Percentiles rank a stretch among this genome's conserved stretches.
Evolutionary conservation across 73 alveolate species (phyloP).

Genomic region (Paramecium sexaurelia): DNA sequence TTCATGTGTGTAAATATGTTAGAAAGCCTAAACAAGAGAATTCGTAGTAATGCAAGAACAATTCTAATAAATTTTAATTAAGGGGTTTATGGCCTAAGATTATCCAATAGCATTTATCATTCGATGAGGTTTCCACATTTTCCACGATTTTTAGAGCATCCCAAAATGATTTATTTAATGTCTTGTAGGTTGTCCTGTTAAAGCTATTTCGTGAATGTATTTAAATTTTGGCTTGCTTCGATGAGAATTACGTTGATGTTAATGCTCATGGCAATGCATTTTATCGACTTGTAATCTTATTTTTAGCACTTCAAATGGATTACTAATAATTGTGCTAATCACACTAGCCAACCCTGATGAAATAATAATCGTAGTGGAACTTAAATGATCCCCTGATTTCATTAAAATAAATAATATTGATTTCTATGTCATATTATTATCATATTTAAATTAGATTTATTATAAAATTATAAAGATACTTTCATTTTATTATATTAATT

Average conservation of each 20-base stretch:
- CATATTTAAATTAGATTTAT: background rate
- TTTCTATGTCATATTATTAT: background rate
- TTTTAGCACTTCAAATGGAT: slow-evolving; percentile 67
- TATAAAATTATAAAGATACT: background rate
- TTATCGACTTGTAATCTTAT: slow-evolving; percentile 52
- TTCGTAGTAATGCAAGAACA: slow-evolving; percentile 57
- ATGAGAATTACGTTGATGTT: background rate
- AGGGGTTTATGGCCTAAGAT: slow-evolving; percentile 33
- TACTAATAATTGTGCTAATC: slow-evolving; percentile 49
- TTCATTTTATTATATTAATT: background rate
- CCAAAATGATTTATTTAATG: background rate
- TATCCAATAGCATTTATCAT: background rate
- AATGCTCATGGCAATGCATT: slow-evolving; percentile 38
- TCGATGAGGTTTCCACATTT: background rate
- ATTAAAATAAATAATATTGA: slow-evolving; percentile 17
- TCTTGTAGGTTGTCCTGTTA: slow-evolving; percentile 21
- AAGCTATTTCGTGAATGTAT: slow-evolving; percentile 49
- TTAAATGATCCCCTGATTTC: background rate
- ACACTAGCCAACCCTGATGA: slow-evolving; percentile 62
- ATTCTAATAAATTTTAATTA: slow-evolving; percentile 50
- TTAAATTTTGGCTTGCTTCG: slow-evolving; percentile 26
- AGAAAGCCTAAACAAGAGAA: slow-evolving; percentile 14
- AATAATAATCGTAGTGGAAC: slow-evolving; percentile 20
- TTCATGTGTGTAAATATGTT: slow-evolving; percentile 50
- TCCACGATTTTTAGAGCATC: slow-evolving; percentile 25